Evolutionary conservation across 1,139 yeast species (phyloP).

Genomic region (Sugiyamaella paludigena): DNA sequence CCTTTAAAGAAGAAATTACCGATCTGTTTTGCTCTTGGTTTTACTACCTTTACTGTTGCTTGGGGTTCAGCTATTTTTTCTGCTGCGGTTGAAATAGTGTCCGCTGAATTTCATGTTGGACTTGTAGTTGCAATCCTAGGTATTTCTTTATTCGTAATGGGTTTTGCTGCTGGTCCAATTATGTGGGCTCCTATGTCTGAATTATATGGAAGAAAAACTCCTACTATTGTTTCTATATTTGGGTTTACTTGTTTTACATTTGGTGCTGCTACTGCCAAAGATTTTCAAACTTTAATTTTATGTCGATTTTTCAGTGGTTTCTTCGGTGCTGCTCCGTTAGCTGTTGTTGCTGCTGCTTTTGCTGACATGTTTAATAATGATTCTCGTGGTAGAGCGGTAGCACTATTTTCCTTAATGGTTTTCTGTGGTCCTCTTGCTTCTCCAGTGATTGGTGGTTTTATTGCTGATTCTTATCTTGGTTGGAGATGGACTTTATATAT

Average conservation of each 20-base stretch:
- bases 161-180: constrained; percentile 81
- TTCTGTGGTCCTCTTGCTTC: constrained; percentile 75
- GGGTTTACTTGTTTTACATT: constrained; percentile 61
- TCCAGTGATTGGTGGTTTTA: constrained; percentile 48
- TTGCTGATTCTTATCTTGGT: constrained; percentile 41
- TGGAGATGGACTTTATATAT: constrained; percentile 63
- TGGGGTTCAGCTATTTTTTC: constrained; percentile 49
- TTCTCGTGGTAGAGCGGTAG: constrained; percentile 66
- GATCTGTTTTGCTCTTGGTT: constrained; percentile 37
- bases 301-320: constrained; percentile 76
- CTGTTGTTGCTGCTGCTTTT: constrained; percentile 79
- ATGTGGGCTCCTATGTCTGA: constrained; percentile 82
- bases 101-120: constrained; percentile 33
- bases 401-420: constrained; percentile 62
- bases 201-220: constrained; percentile 64
- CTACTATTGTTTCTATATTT: constrained; percentile 53
- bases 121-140: constrained; percentile 46
- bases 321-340: constrained; percentile 76
- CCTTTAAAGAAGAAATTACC: constrained; percentile 39
- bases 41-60: constrained; percentile 41
- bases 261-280: constrained; percentile 70
- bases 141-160: constrained; percentile 69
- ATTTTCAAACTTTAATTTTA: constrained; percentile 67
- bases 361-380: constrained; percentile 67
- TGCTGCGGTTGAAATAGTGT: constrained; percentile 36